A percentile compares a stretch with the other conserved stretches of the same genome.
Conservation (phyloP, 2,329 filamentous ascomycete species). For the Grosmannia clavigera region DNA sequence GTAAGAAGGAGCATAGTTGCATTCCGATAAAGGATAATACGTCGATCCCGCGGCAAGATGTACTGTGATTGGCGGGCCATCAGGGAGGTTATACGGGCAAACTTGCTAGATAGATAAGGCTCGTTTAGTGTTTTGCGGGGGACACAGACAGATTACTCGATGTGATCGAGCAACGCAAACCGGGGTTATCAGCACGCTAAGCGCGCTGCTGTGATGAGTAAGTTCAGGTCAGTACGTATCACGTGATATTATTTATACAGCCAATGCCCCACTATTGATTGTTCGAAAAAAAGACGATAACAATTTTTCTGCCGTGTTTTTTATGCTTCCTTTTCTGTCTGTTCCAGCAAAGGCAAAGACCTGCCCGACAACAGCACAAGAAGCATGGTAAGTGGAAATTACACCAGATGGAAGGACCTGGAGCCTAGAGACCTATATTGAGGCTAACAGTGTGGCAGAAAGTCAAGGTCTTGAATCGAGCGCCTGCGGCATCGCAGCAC, state of each 20-base stretch:
- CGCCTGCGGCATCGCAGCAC: conserved; percentile 11
- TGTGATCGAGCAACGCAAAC: conserved; percentile 6
- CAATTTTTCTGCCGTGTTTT: conserved; percentile 1
- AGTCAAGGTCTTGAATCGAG: conserved; percentile 12
- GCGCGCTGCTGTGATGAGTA: too few species aligned
- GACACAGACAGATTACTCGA: conserved; percentile 1
- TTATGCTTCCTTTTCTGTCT: neutral
- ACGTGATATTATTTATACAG: neutral
- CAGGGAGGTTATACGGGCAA: too few species aligned
- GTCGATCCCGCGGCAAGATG: neutral
- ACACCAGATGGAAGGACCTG: too few species aligned
- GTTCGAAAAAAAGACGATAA: neutral
- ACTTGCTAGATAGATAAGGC: too few species aligned
- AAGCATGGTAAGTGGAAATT: neutral
- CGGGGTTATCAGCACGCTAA: neutral
- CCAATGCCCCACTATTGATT: neutral
- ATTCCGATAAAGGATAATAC: neutral
- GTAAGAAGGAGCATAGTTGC: neutral
- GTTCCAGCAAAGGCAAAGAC: neutral
- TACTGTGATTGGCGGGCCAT: neutral
- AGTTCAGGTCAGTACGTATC: neutral
- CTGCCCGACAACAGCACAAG: neutral
- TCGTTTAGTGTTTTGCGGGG: neutral
- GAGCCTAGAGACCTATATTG: too few species aligned
- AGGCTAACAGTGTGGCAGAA: conserved; percentile 5